These are phyloP conservation scores for Yamadazyma siamensis DNA, from an alignment of 1,139 yeast species.

Conservation along the genomic window DNA sequence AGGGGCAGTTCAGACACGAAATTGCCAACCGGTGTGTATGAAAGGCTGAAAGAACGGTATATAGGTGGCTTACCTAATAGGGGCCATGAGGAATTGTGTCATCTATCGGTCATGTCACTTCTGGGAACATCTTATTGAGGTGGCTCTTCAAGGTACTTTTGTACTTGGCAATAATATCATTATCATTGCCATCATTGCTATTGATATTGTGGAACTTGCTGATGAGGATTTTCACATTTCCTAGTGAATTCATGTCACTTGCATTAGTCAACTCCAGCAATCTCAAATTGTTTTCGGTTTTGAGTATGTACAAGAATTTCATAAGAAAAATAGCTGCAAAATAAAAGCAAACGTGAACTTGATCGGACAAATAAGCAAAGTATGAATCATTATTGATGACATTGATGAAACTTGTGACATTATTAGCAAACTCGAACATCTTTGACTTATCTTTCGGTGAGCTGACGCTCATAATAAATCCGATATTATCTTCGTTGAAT, in stretches of 20 bases:
- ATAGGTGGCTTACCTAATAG: too few relatives aligned
- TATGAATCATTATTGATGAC: constrained; percentile 55
- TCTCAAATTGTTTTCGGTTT: constrained; percentile 5
- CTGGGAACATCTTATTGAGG: constrained; percentile 11
- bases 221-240: constrained; percentile 20
- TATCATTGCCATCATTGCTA: constrained; percentile 23
- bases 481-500: constrained; percentile 24
- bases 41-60: too few relatives aligned
- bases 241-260: constrained; percentile 12
- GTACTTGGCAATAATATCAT: constrained; percentile 30
- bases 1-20: too few relatives aligned
- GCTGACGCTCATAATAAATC: constrained; percentile 15
- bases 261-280: constrained; percentile 7
- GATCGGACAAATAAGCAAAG: constrained; percentile 69
- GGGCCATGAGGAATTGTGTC: too few relatives aligned
- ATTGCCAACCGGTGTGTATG: too few relatives aligned
- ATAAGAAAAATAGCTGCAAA: constrained; percentile 48
- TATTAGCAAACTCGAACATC: constrained; percentile 34
- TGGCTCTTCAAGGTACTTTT: constrained; percentile 21
- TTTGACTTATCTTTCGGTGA: constrained; percentile 19
- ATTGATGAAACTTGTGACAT: constrained; percentile 38
- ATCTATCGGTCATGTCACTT: constrained; percentile 2
- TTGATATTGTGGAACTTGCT: constrained; percentile 30
- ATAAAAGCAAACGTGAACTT: constrained; percentile 56
- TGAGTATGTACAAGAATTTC: constrained; percentile 17